Percentiles rank a stretch among this genome's conserved stretches.
Evolutionary conservation across 2,329 filamentous ascomycete genomes (phyloP).

Genomic region (Albophoma yamanashiensis): DNA sequence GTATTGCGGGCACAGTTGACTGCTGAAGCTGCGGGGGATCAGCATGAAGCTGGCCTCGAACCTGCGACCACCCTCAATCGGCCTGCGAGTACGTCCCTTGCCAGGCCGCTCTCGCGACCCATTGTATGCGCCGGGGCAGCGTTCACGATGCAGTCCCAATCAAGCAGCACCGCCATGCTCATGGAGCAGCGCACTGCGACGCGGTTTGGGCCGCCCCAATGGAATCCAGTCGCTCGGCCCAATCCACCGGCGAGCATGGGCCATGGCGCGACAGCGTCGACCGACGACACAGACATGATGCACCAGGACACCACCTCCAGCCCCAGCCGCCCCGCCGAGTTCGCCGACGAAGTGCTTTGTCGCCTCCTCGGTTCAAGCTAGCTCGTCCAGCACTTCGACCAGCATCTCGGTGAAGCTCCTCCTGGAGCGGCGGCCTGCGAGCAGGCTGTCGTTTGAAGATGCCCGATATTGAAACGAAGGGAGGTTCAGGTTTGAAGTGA

Average conservation of each 20-base stretch:
- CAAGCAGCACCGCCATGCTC: neutral
- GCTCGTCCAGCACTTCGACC: neutral
- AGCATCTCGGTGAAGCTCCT: neutral
- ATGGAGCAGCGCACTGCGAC: neutral
- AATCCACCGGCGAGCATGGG: neutral
- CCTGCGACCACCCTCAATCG: neutral
- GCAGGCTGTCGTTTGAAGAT: neutral
- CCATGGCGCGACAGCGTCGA: neutral
- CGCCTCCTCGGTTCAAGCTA: neutral
- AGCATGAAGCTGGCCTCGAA: neutral
- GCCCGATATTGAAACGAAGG: neutral
- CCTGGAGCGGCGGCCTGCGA: neutral
- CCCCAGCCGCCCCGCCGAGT: neutral
- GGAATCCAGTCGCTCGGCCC: neutral
- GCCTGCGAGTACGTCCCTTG: neutral
- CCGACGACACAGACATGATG: neutral
- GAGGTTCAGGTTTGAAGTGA: neutral
- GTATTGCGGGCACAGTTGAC: neutral
- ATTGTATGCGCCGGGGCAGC: neutral
- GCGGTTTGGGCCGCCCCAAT: neutral
- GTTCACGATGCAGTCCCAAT: neutral
- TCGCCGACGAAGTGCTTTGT: neutral
- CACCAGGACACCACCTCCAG: neutral
- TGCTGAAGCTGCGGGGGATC: neutral
- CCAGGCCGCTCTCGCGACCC: neutral